Evolutionary conservation across 2,329 filamentous ascomycete genomes (phyloP), one percentile per base, ranked within the genome.

Genomic region (Cercospora sp.): DNA sequence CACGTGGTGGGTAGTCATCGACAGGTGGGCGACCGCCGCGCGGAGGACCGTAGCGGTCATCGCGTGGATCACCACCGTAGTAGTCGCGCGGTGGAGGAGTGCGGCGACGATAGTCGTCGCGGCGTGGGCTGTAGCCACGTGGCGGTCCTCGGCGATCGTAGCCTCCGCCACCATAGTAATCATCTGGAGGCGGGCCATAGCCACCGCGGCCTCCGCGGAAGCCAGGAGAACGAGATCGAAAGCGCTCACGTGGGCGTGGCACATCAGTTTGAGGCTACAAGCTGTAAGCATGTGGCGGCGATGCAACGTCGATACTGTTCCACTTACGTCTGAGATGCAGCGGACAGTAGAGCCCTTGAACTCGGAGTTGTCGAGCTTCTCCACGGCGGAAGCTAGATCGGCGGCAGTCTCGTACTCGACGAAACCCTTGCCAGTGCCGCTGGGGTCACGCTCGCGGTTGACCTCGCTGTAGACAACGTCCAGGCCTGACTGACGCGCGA

Each of bases 391-490:
- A 79, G 92, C 93, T 68, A 99, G 84, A 77, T 99, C 95, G 73
- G 89, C 90, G 67, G 91, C 91, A 70, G 93, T 96, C 83, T 99
- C 95, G 77, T 97, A 99, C 80, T 99, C 95, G 78, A 99, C 94
- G 80, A 97, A 98, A 93, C 94, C 94, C 87, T 91, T 92, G 67
- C 76, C 76, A 55, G 69, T 72, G 65, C 77, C 73, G 58, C 67
- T 71, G 73, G 93, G 93, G 80, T 96, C 93, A 73, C 91, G 91
- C 79, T 96, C 94, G 77, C 94, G 93, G 76, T 90, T 91, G 69
- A 96, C 96, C 83, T 99, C 95, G 73, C 94, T 97, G 81, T 97
- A 99, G 77, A 99, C 95, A 73, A 99, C 95, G 80, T 98, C 95
- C 81, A 97, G 88, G 81, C 93, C 93, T 81, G 94, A 96, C 81